These are phyloP conservation scores for Candida loeiensis DNA, from an alignment of 805 yeast species.

Conservation along the genomic window DNA sequence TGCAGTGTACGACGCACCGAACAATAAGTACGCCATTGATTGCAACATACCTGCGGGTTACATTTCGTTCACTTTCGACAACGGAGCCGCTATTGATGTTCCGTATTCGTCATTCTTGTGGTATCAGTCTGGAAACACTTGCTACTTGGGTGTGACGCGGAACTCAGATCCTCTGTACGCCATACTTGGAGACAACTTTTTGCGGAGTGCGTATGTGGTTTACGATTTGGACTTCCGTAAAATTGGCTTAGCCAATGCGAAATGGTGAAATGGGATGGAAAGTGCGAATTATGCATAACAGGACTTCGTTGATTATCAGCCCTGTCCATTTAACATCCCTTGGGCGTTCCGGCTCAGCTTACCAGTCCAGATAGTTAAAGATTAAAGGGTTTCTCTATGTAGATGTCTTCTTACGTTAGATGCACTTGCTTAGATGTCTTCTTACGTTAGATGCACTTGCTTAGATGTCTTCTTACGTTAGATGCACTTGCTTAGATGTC, in stretches of 20 bases:
- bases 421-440: too few relatives aligned
- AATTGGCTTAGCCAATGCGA: conserved; percentile 22
- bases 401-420: too few relatives aligned
- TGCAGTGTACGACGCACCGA: not conserved
- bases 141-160: conserved; percentile 6
- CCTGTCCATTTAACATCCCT: too few relatives aligned
- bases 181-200: conserved; percentile 27
- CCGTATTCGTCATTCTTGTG: conserved; percentile 3
- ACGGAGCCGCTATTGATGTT: conserved; percentile 1
- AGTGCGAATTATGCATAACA: too few relatives aligned
- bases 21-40: not conserved
- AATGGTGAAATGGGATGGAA: conserved; percentile 5
- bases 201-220: conserved; percentile 23
- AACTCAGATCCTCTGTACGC: conserved; percentile 10
- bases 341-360: too few relatives aligned
- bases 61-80: conserved; percentile 5
- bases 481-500: too few relatives aligned
- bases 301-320: too few relatives aligned
- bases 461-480: too few relatives aligned
- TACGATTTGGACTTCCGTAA: conserved; percentile 22
- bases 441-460: too few relatives aligned
- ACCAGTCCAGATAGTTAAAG: too few relatives aligned
- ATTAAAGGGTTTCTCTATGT: too few relatives aligned
- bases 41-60: conserved; percentile 5
- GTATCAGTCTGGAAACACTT: conserved; percentile 3